These are phyloP conservation scores for Exophiala spinifera DNA, from an alignment of 2,329 filamentous ascomycete genomes.

Conservation along the genomic window DNA sequence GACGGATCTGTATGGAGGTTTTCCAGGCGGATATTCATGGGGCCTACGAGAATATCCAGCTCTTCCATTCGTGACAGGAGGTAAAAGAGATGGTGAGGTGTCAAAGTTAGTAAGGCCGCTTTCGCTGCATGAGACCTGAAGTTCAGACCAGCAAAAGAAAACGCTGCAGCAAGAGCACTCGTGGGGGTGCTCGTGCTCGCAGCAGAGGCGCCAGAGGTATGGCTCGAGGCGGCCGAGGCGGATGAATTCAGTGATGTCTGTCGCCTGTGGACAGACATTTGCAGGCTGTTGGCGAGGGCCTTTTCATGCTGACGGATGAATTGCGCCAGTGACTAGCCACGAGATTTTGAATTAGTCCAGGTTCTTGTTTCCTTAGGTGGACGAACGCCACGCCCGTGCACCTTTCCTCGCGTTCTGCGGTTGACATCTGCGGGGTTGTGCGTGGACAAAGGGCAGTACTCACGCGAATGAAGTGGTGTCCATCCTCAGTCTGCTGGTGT, in stretches of 20 bases:
- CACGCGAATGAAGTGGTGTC: slow-evolving; percentile 50
- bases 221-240: slow-evolving; percentile 55
- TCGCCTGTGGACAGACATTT: slow-evolving; percentile 61
- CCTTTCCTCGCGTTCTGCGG: not conserved
- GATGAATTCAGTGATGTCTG: slow-evolving; percentile 63
- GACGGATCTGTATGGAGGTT: slow-evolving; percentile 86
- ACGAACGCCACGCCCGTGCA: slow-evolving; percentile 4
- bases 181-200: slow-evolving; percentile 61
- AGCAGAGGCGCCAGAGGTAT: slow-evolving; percentile 56
- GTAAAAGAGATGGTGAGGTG: slow-evolving; percentile 95
- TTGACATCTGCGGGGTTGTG: not conserved
- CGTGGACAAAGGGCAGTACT: slow-evolving; percentile 15
- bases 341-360: slow-evolving; percentile 5
- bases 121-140: slow-evolving; percentile 84
- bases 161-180: slow-evolving; percentile 71
- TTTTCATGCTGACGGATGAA: slow-evolving; percentile 98
- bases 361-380: not conserved
- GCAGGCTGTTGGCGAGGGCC: slow-evolving; percentile 90
- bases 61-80: slow-evolving; percentile 94
- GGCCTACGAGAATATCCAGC: slow-evolving; percentile 81
- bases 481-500: slow-evolving; percentile 50
- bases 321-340: slow-evolving; percentile 76
- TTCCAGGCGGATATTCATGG: slow-evolving; percentile 93
- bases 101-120: slow-evolving; percentile 86
- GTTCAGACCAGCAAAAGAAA: slow-evolving; percentile 80